Evolutionary conservation across 768 basidiomycete species (phyloP).

Genomic region (Cyclocybe aegerita): DNA sequence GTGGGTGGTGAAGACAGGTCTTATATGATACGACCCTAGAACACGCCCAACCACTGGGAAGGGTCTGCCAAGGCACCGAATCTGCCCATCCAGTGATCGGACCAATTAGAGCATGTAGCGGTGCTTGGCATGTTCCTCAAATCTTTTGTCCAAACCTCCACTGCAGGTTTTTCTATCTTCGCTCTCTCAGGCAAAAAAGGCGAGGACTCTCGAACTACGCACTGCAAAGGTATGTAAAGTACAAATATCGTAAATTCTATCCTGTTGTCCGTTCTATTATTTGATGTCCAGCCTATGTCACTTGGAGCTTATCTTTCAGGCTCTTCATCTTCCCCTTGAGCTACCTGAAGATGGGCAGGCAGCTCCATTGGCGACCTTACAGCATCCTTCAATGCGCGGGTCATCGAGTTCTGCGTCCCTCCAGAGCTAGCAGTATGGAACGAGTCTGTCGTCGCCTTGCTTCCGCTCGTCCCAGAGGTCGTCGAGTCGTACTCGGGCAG

Average conservation of each 20-base stretch:
- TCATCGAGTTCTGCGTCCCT: constrained; percentile 10
- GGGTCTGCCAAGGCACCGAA: too few species aligned
- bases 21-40: neutral
- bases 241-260: neutral
- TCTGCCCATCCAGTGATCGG: neutral
- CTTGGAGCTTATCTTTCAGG: neutral
- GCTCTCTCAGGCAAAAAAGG: neutral
- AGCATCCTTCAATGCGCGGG: constrained; percentile 9
- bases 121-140: too few species aligned
- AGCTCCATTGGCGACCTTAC: constrained; percentile 5
- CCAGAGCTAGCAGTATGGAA: constrained; percentile 14
- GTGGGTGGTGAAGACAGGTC: neutral
- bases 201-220: neutral
- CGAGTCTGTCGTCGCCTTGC: neutral
- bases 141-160: too few species aligned
- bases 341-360: neutral
- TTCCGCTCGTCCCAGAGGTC: constrained; percentile 11
- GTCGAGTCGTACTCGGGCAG: constrained; percentile 13
- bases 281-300: neutral
- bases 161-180: too few species aligned
- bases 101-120: neutral
- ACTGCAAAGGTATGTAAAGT: neutral
- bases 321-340: neutral
- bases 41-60: too few species aligned
- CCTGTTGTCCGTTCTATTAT: too few species aligned